Percentiles rank a stretch among this genome's conserved stretches.
phyloP scores from a whole-genome alignment of 2,329 filamentous ascomycete species.

The Bipolaris gigantea region DNA sequence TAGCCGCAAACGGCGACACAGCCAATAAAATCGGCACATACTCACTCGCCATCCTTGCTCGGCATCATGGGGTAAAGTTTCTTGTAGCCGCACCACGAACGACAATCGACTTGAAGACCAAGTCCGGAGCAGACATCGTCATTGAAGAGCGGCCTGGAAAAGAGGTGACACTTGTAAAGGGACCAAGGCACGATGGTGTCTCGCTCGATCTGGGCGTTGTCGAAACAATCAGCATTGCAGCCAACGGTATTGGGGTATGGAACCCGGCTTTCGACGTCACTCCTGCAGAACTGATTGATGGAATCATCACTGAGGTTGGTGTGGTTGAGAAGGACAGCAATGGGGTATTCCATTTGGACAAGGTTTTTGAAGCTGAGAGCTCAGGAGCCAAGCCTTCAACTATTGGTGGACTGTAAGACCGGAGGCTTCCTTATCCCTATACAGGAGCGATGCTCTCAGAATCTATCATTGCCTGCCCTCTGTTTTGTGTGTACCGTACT shows the following conservation, averaged over 20 bases:
- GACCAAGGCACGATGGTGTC: conserved; percentile 68
- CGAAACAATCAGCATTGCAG: conserved; percentile 77
- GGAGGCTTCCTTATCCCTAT: background rate
- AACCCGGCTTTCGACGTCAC: conserved; percentile 98
- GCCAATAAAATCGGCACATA: conserved; percentile 99
- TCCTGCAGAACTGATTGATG: conserved; percentile 84
- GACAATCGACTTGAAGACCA: conserved; percentile 83
- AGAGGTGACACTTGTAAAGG: conserved; percentile 84
- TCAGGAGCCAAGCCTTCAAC: conserved; percentile 35
- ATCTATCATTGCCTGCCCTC: background rate
- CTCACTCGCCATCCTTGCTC: conserved; percentile 84
- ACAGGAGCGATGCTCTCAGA: background rate
- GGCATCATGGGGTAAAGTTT: conserved; percentile 87
- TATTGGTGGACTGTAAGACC: conserved; percentile 35
- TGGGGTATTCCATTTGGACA: conserved; percentile 66
- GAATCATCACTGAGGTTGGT: conserved; percentile 89
- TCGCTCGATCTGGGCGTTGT: conserved; percentile 64
- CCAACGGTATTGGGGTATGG: conserved; percentile 80
- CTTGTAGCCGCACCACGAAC: conserved; percentile 93
- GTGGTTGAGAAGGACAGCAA: conserved; percentile 75
- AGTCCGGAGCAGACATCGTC: conserved; percentile 75
- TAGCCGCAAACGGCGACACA: conserved; percentile 94
- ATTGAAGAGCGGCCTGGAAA: conserved; percentile 84
- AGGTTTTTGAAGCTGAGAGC: conserved; percentile 43
- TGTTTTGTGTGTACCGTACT: background rate